phyloP scores from a whole-genome alignment of 1,284 basidiomycete genomes.

The Malassezia globosa region DNA sequence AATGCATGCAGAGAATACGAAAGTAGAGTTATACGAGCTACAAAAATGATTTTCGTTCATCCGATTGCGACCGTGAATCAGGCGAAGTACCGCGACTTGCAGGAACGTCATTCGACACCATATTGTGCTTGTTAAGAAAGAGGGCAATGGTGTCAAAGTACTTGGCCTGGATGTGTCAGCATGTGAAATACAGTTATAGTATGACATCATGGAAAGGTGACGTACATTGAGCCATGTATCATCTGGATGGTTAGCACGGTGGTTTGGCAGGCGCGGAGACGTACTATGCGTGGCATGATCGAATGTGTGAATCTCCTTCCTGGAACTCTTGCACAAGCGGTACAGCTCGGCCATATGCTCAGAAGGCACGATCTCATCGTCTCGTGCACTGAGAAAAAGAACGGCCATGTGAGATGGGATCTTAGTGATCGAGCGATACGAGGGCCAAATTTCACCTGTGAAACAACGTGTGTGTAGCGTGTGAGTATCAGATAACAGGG shows the following conservation, averaged over 20 bases:
- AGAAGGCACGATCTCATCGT: conserved; percentile 74
- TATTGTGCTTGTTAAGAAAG: conserved; percentile 29
- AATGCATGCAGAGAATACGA: no score
- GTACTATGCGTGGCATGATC: conserved; percentile 60
- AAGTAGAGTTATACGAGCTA: conserved; percentile 2
- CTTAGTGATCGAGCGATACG: conserved; percentile 58
- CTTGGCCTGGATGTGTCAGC: conserved; percentile 7
- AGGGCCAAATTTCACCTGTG: conserved; percentile 72
- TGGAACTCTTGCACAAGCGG: conserved; percentile 52
- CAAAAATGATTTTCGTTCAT: conserved; percentile 7
- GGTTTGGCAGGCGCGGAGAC: no score
- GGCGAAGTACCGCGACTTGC: no score
- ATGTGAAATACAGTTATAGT: neutral
- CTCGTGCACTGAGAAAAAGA: conserved; percentile 67
- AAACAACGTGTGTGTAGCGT: no score
- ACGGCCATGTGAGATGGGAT: conserved; percentile 65
- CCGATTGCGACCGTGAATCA: conserved; percentile 1
- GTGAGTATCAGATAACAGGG: no score
- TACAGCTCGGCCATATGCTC: conserved; percentile 71
- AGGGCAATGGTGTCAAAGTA: conserved; percentile 39
- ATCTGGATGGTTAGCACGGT: conserved; percentile 16
- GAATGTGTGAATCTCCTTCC: conserved; percentile 51
- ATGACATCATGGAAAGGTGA: no score
- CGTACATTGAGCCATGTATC: conserved; percentile 39
- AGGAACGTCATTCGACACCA: no score